phyloP scores from a whole-genome alignment of 2,329 filamentous ascomycete species.

The Aspergillus calidoustus region DNA sequence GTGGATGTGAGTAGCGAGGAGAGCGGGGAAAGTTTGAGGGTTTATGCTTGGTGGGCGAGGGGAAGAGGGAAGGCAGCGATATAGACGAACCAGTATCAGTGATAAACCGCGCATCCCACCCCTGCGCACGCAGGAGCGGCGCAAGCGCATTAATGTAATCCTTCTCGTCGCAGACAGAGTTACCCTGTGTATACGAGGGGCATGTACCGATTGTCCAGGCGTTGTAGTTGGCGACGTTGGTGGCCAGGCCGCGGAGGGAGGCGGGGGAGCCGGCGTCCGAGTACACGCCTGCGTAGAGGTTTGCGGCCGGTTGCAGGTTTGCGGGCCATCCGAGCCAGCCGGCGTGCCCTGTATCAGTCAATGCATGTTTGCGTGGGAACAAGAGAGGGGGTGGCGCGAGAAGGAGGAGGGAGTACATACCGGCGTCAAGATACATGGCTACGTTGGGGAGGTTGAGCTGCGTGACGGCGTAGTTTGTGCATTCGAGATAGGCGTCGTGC shows the following conservation, averaged over 20 bases:
- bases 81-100: slow-evolving; percentile 54
- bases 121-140: slow-evolving; percentile 52
- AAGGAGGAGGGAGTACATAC: slow-evolving; percentile 28
- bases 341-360: slow-evolving; percentile 50
- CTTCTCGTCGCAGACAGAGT: slow-evolving; percentile 59
- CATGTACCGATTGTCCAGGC: slow-evolving; percentile 53
- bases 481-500: slow-evolving; percentile 58
- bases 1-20: too few relatives aligned
- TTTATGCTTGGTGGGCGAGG: too few relatives aligned
- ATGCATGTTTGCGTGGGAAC: neutral
- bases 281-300: slow-evolving; percentile 54
- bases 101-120: slow-evolving; percentile 62
- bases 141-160: slow-evolving; percentile 56
- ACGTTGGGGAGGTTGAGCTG: slow-evolving; percentile 65
- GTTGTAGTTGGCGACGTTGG: slow-evolving; percentile 65
- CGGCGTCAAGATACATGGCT: slow-evolving; percentile 66
- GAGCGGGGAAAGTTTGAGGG: too few relatives aligned
- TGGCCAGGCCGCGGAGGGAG: slow-evolving; percentile 57
- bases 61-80: too few relatives aligned
- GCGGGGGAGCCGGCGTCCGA: slow-evolving; percentile 52
- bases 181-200: slow-evolving; percentile 50
- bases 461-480: slow-evolving; percentile 60
- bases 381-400: too few relatives aligned
- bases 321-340: slow-evolving; percentile 68
- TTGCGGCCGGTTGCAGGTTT: slow-evolving; percentile 59